phyloP scores from a whole-genome alignment of 768 basidiomycete species.

The Strobilomyces echinocephalus region DNA sequence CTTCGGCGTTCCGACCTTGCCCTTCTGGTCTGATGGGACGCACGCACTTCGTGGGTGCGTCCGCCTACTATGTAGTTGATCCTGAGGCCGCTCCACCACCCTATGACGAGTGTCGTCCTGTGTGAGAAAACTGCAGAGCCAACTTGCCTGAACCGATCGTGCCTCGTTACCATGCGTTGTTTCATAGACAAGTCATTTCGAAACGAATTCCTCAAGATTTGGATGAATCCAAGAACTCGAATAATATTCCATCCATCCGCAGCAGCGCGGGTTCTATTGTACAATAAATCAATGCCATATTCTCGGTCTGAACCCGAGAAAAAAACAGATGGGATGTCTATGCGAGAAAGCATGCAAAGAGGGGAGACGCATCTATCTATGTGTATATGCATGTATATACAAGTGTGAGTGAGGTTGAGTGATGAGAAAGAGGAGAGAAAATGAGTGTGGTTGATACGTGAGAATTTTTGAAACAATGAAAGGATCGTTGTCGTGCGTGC shows the following conservation, averaged over 20 bases:
- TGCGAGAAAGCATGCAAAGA: conserved; percentile 26
- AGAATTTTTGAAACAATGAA: neutral
- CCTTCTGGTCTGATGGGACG: conserved; percentile 8
- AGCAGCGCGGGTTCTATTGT: conserved; percentile 24
- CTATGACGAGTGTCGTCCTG: neutral
- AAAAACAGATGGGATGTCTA: conserved; percentile 22
- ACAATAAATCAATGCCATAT: conserved; percentile 36
- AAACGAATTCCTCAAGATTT: neutral
- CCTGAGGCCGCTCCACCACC: neutral
- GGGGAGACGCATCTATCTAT: conserved; percentile 29
- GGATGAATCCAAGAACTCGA: conserved; percentile 22
- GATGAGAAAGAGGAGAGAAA: conserved; percentile 11
- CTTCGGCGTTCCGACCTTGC: neutral
- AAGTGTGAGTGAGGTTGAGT: conserved; percentile 25
- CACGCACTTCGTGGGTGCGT: conserved; percentile 9
- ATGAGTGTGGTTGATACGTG: conserved; percentile 26
- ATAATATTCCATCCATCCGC: conserved; percentile 33
- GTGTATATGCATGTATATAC: conserved; percentile 37
- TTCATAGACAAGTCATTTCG: conserved; percentile 6
- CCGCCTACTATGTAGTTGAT: neutral
- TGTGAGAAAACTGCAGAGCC: neutral
- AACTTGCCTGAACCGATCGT: neutral
- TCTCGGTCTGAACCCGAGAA: conserved; percentile 16
- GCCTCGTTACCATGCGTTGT: conserved; percentile 16
- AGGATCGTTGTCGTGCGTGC: conserved; percentile 24